phyloP scores from a whole-genome alignment of 2,329 filamentous ascomycete genomes.

The Clonostachys rhizophaga region DNA sequence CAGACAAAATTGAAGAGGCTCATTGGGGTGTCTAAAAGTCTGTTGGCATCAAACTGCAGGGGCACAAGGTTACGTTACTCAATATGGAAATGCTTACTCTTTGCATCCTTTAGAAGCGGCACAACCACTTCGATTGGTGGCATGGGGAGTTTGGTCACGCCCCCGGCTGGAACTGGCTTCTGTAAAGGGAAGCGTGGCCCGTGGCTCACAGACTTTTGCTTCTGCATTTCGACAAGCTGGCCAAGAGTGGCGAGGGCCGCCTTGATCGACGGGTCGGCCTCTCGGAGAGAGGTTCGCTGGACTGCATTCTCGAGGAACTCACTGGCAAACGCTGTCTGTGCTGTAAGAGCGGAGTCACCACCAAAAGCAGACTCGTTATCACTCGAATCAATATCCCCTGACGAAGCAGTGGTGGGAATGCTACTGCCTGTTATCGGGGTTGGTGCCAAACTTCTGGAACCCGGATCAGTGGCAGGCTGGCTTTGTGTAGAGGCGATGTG shows the following conservation, averaged over 20 bases:
- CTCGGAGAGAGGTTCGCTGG: constrained; percentile 36
- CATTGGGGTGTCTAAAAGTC: constrained; percentile 31
- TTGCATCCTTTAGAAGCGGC: constrained; percentile 40
- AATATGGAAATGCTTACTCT: constrained; percentile 23
- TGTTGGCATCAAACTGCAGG: not conserved
- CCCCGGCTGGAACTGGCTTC: constrained; percentile 36
- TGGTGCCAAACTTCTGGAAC: constrained; percentile 11
- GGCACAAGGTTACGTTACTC: not conserved
- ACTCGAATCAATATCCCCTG: constrained; percentile 27
- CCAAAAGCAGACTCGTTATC: constrained; percentile 36
- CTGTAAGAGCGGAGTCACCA: constrained; percentile 42
- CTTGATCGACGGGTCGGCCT: constrained; percentile 44
- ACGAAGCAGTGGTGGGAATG: constrained; percentile 12
- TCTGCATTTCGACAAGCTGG: constrained; percentile 47
- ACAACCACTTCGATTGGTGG: constrained; percentile 48
- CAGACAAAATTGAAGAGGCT: constrained; percentile 45
- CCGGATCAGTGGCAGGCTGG: not conserved
- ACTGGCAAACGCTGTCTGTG: constrained; percentile 48
- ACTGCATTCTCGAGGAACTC: constrained; percentile 51
- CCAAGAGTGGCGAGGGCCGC: constrained; percentile 45
- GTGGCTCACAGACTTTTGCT: constrained; percentile 29
- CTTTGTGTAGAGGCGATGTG: constrained; percentile 21
- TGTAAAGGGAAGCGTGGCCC: constrained; percentile 40
- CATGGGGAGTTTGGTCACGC: constrained; percentile 46
- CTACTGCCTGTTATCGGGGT: constrained; percentile 16